Conservation (phyloP, 352 stramenopile genomes). For the Sclerospora graminicola region DNA sequence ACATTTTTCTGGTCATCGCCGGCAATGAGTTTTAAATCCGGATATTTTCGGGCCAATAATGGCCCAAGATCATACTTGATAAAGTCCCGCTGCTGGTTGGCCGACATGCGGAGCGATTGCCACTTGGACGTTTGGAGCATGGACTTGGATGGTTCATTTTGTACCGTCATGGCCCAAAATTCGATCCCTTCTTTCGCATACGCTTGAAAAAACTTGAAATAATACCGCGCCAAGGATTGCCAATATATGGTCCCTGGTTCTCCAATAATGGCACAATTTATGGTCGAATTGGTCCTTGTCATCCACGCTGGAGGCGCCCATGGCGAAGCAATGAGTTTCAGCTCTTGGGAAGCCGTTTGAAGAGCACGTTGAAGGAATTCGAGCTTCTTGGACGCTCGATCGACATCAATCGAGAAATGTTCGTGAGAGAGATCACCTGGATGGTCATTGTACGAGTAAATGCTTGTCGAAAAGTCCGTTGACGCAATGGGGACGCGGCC, state of each 20-base stretch:
- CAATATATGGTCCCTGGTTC: slow-evolving; percentile 31
- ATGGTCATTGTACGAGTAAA: slow-evolving; percentile 80
- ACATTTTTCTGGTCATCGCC: slow-evolving; percentile 69
- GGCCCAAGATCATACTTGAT: slow-evolving; percentile 63
- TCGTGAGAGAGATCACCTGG: not conserved
- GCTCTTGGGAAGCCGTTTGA: not conserved
- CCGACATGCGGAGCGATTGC: slow-evolving; percentile 36
- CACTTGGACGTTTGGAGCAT: slow-evolving; percentile 8
- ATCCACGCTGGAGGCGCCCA: slow-evolving; percentile 78
- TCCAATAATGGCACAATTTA: slow-evolving; percentile 38
- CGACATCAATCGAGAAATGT: not conserved
- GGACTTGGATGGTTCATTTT: slow-evolving; percentile 58
- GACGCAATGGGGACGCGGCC: slow-evolving; percentile 75
- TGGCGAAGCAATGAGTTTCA: slow-evolving; percentile 23
- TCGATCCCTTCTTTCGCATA: slow-evolving; percentile 47
- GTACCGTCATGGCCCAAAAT: slow-evolving; percentile 63
- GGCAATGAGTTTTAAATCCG: slow-evolving; percentile 62
- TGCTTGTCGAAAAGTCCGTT: slow-evolving; percentile 74
- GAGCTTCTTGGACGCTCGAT: not conserved
- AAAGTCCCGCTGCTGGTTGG: slow-evolving; percentile 34
- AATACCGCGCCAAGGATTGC: slow-evolving; percentile 58
- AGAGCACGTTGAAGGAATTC: not conserved
- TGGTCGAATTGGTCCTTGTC: slow-evolving; percentile 44
- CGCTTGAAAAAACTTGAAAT: slow-evolving; percentile 68
- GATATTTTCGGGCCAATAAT: slow-evolving; percentile 43